Conservation (phyloP, 176 grass and related monocot genomes). For the Melocanna baccifera region DNA sequence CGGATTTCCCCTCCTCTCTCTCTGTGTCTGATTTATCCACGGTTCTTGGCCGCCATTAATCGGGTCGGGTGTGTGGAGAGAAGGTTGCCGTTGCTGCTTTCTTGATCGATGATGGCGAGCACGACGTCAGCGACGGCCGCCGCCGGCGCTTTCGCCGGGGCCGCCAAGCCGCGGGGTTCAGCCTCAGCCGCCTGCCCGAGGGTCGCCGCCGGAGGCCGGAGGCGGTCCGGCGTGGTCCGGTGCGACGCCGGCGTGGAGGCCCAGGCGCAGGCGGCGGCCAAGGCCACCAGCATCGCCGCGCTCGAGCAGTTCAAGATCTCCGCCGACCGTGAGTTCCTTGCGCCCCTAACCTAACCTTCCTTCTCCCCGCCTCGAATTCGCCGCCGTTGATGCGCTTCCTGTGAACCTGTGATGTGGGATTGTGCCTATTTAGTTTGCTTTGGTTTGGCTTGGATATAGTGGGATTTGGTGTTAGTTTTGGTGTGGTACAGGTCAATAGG, state of each 20-base stretch:
- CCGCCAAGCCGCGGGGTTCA: conserved; percentile 22
- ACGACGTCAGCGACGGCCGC: conserved; percentile 51
- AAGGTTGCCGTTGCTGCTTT: not conserved
- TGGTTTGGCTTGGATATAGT: not conserved
- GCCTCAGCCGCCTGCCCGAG: conserved; percentile 14
- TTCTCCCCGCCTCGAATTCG: not conserved
- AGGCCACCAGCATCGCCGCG: conserved; percentile 56
- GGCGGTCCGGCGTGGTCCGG: conserved; percentile 42
- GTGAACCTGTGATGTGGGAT: not conserved
- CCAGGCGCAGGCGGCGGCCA: conserved; percentile 42
- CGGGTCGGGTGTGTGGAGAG: not conserved
- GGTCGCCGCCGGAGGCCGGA: conserved; percentile 29
- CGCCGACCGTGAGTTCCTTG: conserved; percentile 70
- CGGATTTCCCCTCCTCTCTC: not conserved
- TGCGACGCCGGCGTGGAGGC: conserved; percentile 67
- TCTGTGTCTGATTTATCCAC: not conserved
- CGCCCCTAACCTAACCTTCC: not conserved
- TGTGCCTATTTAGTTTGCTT: not conserved
- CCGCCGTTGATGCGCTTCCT: not conserved
- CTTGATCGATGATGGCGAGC: conserved; percentile 49
- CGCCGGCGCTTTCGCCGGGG: conserved; percentile 42
- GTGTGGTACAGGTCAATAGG: not conserved
- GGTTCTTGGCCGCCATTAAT: conserved; percentile 13
- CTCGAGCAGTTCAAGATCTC: conserved; percentile 99
- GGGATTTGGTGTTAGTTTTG: conserved; percentile 5